A percentile compares a stretch with the other conserved stretches of the same genome.
These are phyloP conservation scores for Chrysosporium queenslandicum DNA, from an alignment of 2,329 filamentous ascomycete genomes.

Conservation along the genomic window DNA sequence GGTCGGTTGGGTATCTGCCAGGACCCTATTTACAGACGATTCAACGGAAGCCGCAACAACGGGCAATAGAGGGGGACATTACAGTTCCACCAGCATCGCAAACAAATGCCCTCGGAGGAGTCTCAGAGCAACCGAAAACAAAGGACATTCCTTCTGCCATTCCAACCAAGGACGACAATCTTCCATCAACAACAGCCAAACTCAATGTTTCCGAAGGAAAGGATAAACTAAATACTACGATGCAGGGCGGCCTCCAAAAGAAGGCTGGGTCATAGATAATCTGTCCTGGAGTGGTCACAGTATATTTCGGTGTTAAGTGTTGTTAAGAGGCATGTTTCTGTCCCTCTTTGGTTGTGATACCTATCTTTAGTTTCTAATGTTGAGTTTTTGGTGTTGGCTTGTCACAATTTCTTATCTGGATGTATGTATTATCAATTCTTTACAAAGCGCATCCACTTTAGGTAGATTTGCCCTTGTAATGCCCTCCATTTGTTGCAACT, in stretches of 20 bases:
- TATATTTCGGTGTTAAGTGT: background rate
- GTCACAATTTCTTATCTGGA: background rate
- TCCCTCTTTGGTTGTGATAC: background rate
- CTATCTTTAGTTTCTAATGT: background rate
- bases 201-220: background rate
- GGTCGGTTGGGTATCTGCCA: slow-evolving; percentile 82
- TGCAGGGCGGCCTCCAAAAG: background rate
- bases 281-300: too few relatives aligned
- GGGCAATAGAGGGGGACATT: slow-evolving; percentile 31
- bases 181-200: background rate
- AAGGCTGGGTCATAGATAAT: background rate
- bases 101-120: background rate
- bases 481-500: too few relatives aligned
- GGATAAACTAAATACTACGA: background rate
- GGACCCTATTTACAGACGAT: slow-evolving; percentile 78
- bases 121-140: background rate
- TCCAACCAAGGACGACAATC: background rate
- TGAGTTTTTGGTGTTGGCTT: background rate
- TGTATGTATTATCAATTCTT: background rate
- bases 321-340: background rate
- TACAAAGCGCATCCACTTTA: too few relatives aligned
- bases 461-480: too few relatives aligned
- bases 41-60: slow-evolving; percentile 42
- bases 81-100: background rate
- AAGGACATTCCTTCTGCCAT: background rate